Evolutionary conservation across 2,329 filamentous ascomycete genomes (phyloP).

Genomic region (Neurospora crassa): DNA sequence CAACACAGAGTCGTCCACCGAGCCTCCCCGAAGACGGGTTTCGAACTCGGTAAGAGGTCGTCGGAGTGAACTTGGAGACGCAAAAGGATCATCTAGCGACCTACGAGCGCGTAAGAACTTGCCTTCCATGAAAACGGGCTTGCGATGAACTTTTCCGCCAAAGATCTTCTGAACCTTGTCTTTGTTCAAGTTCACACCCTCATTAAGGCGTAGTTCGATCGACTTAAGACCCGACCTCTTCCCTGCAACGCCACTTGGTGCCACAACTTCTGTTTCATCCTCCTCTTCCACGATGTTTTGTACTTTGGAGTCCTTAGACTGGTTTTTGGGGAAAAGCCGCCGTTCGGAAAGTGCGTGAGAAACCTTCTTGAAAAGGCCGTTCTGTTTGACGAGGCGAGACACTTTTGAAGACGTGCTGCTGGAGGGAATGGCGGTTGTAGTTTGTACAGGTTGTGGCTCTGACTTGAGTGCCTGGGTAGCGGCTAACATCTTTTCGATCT

Average conservation of each 20-base stretch:
- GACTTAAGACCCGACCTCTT: conserved; percentile 12
- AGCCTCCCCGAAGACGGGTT: conserved; percentile 9
- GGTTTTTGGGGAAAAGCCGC: conserved; percentile 2
- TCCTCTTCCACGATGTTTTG: neutral
- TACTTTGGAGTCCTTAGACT: neutral
- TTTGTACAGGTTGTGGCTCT: neutral
- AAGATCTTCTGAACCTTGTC: conserved; percentile 26
- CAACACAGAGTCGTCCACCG: neutral
- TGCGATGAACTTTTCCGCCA: conserved; percentile 21
- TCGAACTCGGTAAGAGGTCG: conserved; percentile 12
- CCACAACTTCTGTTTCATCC: neutral
- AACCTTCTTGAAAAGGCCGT: conserved; percentile 10
- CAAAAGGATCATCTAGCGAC: conserved; percentile 14
- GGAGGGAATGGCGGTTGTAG: neutral
- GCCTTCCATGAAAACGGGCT: conserved; percentile 21
- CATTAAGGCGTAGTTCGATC: conserved; percentile 25
- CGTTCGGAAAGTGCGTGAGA: conserved; percentile 6
- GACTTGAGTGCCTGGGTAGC: conserved; percentile 7
- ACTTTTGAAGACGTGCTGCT: conserved; percentile 1
- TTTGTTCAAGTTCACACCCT: conserved; percentile 25
- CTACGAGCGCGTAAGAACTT: conserved; percentile 17
- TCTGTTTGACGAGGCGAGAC: neutral
- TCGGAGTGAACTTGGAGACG: conserved; percentile 1
- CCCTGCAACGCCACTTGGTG: neutral
- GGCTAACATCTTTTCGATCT: conserved; percentile 10